phyloP scores from a whole-genome alignment of 345 rosid species.

The Populus euphratica region DNA sequence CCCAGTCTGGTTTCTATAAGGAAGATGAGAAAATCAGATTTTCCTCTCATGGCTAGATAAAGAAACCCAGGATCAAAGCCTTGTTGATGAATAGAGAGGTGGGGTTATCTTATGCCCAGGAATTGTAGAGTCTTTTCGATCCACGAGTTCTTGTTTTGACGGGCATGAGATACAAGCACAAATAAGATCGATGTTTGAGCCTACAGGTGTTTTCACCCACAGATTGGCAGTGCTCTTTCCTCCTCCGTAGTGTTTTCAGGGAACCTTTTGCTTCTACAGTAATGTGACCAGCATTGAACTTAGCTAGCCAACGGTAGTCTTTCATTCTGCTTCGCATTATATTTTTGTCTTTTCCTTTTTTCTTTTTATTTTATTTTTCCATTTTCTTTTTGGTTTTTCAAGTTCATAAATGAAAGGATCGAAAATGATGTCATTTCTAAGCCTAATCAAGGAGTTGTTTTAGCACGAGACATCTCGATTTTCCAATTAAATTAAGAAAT shows the following conservation, averaged over 20 bases:
- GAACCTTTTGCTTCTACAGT: slow-evolving; percentile 95
- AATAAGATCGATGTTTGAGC: too few relatives aligned
- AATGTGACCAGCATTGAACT: slow-evolving; percentile 79
- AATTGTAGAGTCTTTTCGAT: too few relatives aligned
- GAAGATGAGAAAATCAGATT: too few relatives aligned
- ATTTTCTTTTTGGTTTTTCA: slow-evolving; percentile 28
- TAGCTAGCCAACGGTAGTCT: slow-evolving; percentile 78
- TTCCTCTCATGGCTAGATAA: too few relatives aligned
- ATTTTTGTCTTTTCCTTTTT: not conserved
- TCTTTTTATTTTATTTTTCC: slow-evolving; percentile 10
- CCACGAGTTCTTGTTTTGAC: too few relatives aligned
- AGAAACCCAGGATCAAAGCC: too few relatives aligned
- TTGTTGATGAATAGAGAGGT: too few relatives aligned
- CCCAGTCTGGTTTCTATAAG: too few relatives aligned
- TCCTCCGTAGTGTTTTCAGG: slow-evolving; percentile 57
- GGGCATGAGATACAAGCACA: too few relatives aligned
- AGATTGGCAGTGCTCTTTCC: slow-evolving; percentile 80
- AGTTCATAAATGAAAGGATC: slow-evolving; percentile 90
- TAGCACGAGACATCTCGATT: slow-evolving; percentile 46
- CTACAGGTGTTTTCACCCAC: not conserved
- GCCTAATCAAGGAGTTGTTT: slow-evolving; percentile 42
- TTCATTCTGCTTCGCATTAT: slow-evolving; percentile 12
- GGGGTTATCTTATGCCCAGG: too few relatives aligned
- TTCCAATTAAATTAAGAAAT: too few relatives aligned
- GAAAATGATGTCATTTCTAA: slow-evolving; percentile 67